Evolutionary conservation across 192 early-diverging fungal species (phyloP), one percentile per base, ranked within the genome.

Genomic region (Backusella westeae): DNA sequence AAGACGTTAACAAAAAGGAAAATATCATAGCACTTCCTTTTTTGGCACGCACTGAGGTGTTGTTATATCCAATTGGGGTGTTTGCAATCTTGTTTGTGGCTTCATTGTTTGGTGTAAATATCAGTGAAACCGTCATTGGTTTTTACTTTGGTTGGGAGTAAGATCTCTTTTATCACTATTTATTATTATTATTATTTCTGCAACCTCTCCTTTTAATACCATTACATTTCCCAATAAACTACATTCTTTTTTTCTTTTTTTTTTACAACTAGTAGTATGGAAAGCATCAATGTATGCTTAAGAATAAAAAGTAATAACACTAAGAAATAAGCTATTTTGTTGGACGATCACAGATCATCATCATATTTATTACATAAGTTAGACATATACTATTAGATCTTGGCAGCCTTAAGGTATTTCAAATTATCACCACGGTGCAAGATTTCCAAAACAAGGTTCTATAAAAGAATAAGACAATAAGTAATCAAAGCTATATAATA

Each of bases 31-130:
- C 94, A 9, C 82, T 99, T 69, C 97, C 97, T 53, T 99, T 99
- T 79, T 83, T 99, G 75, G 91, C 94, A 66, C 92, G 96, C 79
- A 90, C 94, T 26, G 94, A 92, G 75, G 82, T 96, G 52, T 96
- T 97, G 85, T 84, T 99, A 77, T 97, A 94, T 85, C 93, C 95
- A 15, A 90, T 97, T 42, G 90, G 87, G 59, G 72, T 96, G 67
- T 84, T 90, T 68, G 76, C 89, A 29, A 75, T 90, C 14, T 80
- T 88, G 23, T 94, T 91, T 53, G 53, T 93, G 8, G 68, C 85
- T 0, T 90, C 91, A 0, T 77, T 94, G 41, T 89, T 94, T 75
- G 91, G 91, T 9, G 86, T 92, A 82, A 96, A 95, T 82, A 78
- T 96, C 32, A 94, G 93, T 77, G 87, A 91, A 65, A 89, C 87